Percentiles rank a stretch among this genome's conserved stretches.
These are phyloP conservation scores for Aspergillus coremiiformis DNA, from an alignment of 495 filamentous ascomycete species.

Conservation along the genomic window DNA sequence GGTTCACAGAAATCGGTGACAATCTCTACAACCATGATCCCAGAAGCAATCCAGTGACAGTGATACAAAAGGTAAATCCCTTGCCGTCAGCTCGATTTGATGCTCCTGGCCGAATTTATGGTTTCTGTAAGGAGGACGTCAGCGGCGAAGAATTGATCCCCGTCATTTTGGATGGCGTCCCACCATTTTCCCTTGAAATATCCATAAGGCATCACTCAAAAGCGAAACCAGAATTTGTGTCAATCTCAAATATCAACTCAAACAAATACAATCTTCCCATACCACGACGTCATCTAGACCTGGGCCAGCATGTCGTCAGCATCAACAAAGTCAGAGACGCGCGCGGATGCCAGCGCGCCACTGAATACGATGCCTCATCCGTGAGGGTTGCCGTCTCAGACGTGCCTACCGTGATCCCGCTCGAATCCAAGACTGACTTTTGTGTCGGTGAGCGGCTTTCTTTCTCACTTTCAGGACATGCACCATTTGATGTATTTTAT, in stretches of 20 bases:
- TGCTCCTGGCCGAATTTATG: conserved; percentile 88
- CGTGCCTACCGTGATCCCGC: conserved; percentile 76
- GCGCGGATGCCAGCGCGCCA: conserved; percentile 70
- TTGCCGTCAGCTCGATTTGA: conserved; percentile 72
- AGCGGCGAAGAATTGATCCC: conserved; percentile 77
- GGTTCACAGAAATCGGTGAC: conserved; percentile 72
- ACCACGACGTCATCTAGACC: conserved; percentile 69
- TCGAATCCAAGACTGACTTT: conserved; percentile 83
- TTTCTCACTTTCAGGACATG: conserved; percentile 78
- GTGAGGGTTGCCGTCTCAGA: conserved; percentile 87
- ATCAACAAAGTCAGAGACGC: conserved; percentile 84
- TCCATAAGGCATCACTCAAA: conserved; percentile 85
- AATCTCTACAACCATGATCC: conserved; percentile 71
- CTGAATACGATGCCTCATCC: conserved; percentile 56
- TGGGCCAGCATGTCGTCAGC: conserved; percentile 77
- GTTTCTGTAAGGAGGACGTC: conserved; percentile 82
- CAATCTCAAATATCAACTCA: conserved; percentile 65
- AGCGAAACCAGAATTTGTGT: conserved; percentile 69
- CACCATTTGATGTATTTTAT: conserved; percentile 90
- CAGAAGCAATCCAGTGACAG: conserved; percentile 50
- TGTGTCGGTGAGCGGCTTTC: conserved; percentile 92
- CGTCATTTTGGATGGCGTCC: conserved; percentile 68
- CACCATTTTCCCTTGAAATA: conserved; percentile 84
- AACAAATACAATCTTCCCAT: conserved; percentile 72
- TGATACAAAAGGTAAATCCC: conserved; percentile 75